Base-by-base conservation (phyloP, 108 stramenopile genomes). In the Pelagomonas calceolata region DNA sequence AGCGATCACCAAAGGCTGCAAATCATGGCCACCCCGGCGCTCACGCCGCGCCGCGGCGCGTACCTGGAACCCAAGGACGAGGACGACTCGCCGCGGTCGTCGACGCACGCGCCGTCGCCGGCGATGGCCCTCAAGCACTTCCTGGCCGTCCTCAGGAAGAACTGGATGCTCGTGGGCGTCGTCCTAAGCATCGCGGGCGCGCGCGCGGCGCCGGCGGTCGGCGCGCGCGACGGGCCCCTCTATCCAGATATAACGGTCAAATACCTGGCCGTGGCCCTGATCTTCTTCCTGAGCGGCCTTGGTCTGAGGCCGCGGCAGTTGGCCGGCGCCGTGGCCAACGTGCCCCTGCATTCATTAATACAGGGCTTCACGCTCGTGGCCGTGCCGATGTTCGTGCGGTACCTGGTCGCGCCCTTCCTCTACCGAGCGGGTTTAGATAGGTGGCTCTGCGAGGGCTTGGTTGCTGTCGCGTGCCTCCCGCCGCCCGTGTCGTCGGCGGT, bases 401-500 rank as follows among this genome's bases (percentile, higher is more conserved):
- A 26, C 26, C 1, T 60, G 21, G 51, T 60, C 51, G 51, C 51
- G 51, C 51, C 51, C 7, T 4, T 26, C 21, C 51, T 60, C 7
- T 26, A 26, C 7, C 21, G 21, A 4, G 14, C 26, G 51, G 1
- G 0, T 17, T 26, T 60, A 17, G 0, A 60, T 26, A 17, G 21
- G 21, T 60, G 51, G 51, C 51, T 60, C 7, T 3, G 18, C 7
- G 21, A 60, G 51, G 51, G 51, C 21, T 1, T 60, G 21, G 14
- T 60, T 3, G 51, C 51, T 1, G 26, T 60, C 21, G 4, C 7
- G 7, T 26, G 21, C 21, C 18, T 60, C 21, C 51, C 51, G 26
- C 51, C 51, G 51, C 51, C 51, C 51, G 51, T 60, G 51, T 60
- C 51, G 21, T 60, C 51, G 14, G 51, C 51, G 51, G 51, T 60